Conservation (phyloP, 805 yeast genomes). For the Jamesozyma spencerorum region DNA sequence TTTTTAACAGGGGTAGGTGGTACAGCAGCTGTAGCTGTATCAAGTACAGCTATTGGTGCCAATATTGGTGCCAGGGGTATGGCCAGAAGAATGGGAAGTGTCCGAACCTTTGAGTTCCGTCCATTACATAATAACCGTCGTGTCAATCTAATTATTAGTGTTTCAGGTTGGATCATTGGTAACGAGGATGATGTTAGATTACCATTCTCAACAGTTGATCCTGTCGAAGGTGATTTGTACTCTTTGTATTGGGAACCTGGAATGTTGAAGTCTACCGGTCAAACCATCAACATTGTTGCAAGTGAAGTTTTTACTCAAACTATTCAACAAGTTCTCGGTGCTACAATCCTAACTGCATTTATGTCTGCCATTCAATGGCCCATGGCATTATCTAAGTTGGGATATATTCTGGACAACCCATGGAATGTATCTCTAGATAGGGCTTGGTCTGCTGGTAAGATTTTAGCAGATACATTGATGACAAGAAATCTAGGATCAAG, state of each 20-base stretch:
- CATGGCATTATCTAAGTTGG: constrained; percentile 78
- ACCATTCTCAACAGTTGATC: constrained; percentile 94
- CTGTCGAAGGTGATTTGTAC: constrained; percentile 92
- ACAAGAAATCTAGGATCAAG: constrained; percentile 84
- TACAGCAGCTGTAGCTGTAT: constrained; percentile 83
- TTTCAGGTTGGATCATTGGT: constrained; percentile 97
- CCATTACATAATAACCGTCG: constrained; percentile 89
- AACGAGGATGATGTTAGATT: constrained; percentile 89
- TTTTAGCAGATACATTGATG: constrained; percentile 83
- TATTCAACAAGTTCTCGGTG: constrained; percentile 89
- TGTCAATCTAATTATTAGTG: constrained; percentile 76
- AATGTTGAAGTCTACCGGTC: constrained; percentile 91
- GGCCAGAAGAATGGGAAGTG: constrained; percentile 79
- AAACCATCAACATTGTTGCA: constrained; percentile 86
- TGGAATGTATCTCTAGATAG: constrained; percentile 96
- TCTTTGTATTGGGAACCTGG: constrained; percentile 97
- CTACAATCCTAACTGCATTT: constrained; percentile 76
- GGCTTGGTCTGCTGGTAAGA: constrained; percentile 92
- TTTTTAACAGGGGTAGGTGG: constrained; percentile 97
- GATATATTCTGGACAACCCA: constrained; percentile 88
- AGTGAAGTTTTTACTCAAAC: constrained; percentile 89
- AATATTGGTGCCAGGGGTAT: constrained; percentile 81
- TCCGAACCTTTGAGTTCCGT: constrained; percentile 84
- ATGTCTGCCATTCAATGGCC: constrained; percentile 93
- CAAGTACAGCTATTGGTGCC: constrained; percentile 88